phyloP scores from a whole-genome alignment of 169 alveolate species.

The Plasmodium blacklocki region DNA sequence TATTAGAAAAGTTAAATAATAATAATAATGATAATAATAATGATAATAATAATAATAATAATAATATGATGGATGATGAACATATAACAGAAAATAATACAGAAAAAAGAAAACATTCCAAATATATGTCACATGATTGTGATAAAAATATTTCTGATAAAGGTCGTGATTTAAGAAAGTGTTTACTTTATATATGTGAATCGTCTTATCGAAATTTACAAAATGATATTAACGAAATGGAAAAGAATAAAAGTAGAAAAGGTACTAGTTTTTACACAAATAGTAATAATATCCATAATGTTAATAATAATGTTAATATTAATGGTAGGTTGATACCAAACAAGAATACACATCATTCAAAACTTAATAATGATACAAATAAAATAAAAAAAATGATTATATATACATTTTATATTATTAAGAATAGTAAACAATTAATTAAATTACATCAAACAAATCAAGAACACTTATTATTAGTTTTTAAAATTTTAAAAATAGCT shows the following conservation, averaged over 20 bases:
- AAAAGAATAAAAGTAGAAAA: constrained; percentile 56
- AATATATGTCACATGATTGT: background rate
- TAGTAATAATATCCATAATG: too few relatives aligned
- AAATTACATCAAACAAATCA: constrained; percentile 73
- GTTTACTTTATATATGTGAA: constrained; percentile 67
- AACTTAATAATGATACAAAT: constrained; percentile 27
- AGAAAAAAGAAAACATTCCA: background rate
- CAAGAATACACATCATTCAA: constrained; percentile 8
- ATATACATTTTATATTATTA: constrained; percentile 68
- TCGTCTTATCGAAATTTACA: constrained; percentile 68
- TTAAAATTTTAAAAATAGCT: constrained; percentile 60
- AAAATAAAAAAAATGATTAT: constrained; percentile 70
- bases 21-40: background rate
- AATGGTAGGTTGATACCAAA: background rate
- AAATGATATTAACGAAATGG: constrained; percentile 66
- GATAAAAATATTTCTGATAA: background rate
- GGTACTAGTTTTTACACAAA: too few relatives aligned
- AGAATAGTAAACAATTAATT: constrained; percentile 56
- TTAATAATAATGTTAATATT: background rate
- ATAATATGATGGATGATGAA: background rate
- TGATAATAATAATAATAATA: background rate
- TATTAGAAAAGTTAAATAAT: background rate
- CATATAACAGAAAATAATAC: background rate
- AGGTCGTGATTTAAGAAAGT: constrained; percentile 31
- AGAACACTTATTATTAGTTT: constrained; percentile 65